phyloP scores from a whole-genome alignment of 345 rosid genomes.

The Toxicodendron radicans region DNA sequence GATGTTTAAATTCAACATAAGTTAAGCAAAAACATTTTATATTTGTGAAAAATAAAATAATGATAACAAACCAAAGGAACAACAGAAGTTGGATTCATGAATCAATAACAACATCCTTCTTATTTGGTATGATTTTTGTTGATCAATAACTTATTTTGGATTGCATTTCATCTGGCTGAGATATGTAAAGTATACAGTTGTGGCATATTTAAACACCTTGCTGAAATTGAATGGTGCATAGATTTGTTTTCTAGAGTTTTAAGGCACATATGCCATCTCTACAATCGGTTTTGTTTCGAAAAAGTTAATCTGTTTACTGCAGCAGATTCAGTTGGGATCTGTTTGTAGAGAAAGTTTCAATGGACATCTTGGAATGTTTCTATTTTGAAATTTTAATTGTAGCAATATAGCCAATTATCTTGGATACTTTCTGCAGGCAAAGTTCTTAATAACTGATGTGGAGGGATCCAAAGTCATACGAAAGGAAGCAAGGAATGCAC shows the following conservation, averaged over 20 bases:
- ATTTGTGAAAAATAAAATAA: not conserved
- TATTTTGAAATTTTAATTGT: not conserved
- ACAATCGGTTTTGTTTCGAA: not conserved
- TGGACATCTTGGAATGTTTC: not conserved
- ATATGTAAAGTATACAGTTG: slow-evolving; percentile 1
- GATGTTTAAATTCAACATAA: not conserved
- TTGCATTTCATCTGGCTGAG: not conserved
- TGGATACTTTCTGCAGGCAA: slow-evolving; percentile 46
- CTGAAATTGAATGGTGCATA: not conserved
- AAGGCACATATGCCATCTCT: not conserved
- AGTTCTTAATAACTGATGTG: slow-evolving; percentile 45
- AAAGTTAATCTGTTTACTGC: not conserved
- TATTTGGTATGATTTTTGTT: not conserved
- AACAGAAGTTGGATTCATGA: not conserved
- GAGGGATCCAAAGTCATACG: slow-evolving; percentile 53
- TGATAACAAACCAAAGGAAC: not conserved
- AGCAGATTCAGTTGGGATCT: not conserved
- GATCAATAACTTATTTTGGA: not conserved
- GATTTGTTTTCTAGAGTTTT: not conserved
- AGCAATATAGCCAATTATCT: slow-evolving; percentile 7
- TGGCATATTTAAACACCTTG: not conserved
- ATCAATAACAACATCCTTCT: not conserved
- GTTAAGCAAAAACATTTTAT: not conserved
- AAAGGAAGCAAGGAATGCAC: slow-evolving; percentile 74
- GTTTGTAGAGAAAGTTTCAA: not conserved